Percentiles rank a stretch among this genome's conserved stretches.
These are phyloP conservation scores for Salicornia ramosissima DNA, from an alignment of 148 eudicot genomes.

Conservation along the genomic window DNA sequence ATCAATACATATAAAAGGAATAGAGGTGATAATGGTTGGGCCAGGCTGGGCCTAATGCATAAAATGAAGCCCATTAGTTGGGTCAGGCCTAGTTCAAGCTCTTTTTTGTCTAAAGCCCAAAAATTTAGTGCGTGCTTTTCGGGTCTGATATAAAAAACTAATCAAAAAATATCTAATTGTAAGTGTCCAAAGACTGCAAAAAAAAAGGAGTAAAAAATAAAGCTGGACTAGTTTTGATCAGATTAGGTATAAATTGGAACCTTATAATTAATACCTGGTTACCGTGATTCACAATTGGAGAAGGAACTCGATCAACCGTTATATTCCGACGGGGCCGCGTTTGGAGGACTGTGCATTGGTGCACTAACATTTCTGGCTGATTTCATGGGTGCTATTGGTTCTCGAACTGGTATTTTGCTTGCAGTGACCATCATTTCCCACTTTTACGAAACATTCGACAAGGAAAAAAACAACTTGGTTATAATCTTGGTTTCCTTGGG, in stretches of 20 bases:
- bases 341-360: conserved; percentile 90
- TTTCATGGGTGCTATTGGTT: conserved; percentile 91
- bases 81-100: too few relatives aligned
- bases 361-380: conserved; percentile 78
- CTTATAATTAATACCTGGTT: conserved; percentile 94
- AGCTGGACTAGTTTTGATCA: too few relatives aligned
- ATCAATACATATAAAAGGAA: too few relatives aligned
- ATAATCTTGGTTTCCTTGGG: conserved; percentile 82
- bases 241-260: conserved; percentile 46
- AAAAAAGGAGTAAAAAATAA: not conserved
- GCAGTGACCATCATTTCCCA: conserved; percentile 86
- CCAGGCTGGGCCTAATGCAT: too few relatives aligned
- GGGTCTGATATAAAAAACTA: too few relatives aligned
- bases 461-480: conserved; percentile 81
- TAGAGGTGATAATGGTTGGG: too few relatives aligned
- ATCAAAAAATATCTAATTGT: too few relatives aligned
- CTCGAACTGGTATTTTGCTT: conserved; percentile 77
- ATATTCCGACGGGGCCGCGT: conserved; percentile 83
- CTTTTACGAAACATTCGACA: conserved; percentile 82
- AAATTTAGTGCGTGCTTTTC: too few relatives aligned
- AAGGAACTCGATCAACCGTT: conserved; percentile 88
- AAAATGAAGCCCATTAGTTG: too few relatives aligned
- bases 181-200: not conserved
- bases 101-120: too few relatives aligned
- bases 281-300: conserved; percentile 69